phyloP scores from a whole-genome alignment of 2,329 filamentous ascomycete species.

The Cercospora sp. region DNA sequence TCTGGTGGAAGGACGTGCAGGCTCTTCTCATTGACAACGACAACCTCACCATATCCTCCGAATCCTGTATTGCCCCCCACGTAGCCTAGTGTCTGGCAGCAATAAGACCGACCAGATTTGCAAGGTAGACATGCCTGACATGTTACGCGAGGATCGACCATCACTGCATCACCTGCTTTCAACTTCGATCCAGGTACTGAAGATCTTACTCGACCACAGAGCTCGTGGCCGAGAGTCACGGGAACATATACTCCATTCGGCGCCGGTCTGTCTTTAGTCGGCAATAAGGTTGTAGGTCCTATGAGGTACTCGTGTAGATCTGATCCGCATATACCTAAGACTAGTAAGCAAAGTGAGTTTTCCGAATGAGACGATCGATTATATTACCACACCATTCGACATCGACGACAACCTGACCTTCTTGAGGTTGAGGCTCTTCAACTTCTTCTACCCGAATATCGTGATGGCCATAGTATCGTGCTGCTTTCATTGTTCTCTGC shows the following conservation, averaged over 20 bases:
- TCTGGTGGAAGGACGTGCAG: constrained; percentile 24
- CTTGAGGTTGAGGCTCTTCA: constrained; percentile 24
- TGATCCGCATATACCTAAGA: constrained; percentile 30
- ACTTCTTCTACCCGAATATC: constrained; percentile 34
- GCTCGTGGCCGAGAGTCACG: constrained; percentile 28
- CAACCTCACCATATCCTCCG: constrained; percentile 27
- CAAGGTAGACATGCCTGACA: constrained; percentile 27
- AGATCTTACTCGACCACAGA: constrained; percentile 27
- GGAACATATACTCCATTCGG: constrained; percentile 16
- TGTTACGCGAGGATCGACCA: constrained; percentile 30
- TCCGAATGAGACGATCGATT: not conserved
- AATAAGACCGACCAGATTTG: constrained; percentile 17
- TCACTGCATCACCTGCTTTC: constrained; percentile 24
- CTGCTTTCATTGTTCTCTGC: constrained; percentile 29
- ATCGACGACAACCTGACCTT: constrained; percentile 29
- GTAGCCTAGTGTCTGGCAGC: constrained; percentile 27
- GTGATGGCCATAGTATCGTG: constrained; percentile 29
- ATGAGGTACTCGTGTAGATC: constrained; percentile 28
- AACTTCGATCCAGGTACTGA: constrained; percentile 21
- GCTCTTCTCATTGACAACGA: constrained; percentile 18
- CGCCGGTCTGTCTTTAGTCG: constrained; percentile 15
- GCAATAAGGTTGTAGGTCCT: constrained; percentile 19
- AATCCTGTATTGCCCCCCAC: constrained; percentile 26
- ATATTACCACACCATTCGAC: constrained; percentile 30
- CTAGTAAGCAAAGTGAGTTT: not conserved